A percentile compares a stretch with the other conserved stretches of the same genome.
Evolutionary conservation across 331 rosid genomes (phyloP).

Genomic region (Acacia concinna): DNA sequence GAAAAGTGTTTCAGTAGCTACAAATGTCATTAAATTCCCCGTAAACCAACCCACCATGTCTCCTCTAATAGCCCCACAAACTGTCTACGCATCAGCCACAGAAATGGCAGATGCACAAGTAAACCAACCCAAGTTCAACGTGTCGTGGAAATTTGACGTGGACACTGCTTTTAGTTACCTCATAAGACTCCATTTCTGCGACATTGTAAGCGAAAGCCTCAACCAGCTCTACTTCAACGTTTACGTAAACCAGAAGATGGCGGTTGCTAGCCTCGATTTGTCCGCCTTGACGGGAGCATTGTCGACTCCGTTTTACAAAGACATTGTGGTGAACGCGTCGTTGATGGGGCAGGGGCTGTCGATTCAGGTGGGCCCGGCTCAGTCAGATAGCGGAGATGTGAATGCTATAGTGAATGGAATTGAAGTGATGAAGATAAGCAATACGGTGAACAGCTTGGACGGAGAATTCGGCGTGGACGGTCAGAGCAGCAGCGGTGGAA

Average conservation of each 20-base stretch:
- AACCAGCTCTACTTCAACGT: slow-evolving; percentile 56
- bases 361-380: slow-evolving; percentile 52
- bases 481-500: not conserved
- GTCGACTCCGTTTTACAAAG: slow-evolving; percentile 56
- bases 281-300: slow-evolving; percentile 43
- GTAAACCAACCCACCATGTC: slow-evolving; percentile 8
- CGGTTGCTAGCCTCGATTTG: slow-evolving; percentile 51
- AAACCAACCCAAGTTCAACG: slow-evolving; percentile 49
- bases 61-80: slow-evolving; percentile 51
- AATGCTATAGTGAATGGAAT: slow-evolving; percentile 59
- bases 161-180: slow-evolving; percentile 56
- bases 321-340: slow-evolving; percentile 61
- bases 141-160: slow-evolving; percentile 66
- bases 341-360: slow-evolving; percentile 46
- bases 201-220: slow-evolving; percentile 57
- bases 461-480: slow-evolving; percentile 73
- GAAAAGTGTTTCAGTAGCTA: slow-evolving; percentile 23
- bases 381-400: slow-evolving; percentile 1
- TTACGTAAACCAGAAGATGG: slow-evolving; percentile 50
- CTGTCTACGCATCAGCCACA: slow-evolving; percentile 53
- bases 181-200: slow-evolving; percentile 65
- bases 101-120: slow-evolving; percentile 53
- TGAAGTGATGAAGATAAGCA: slow-evolving; percentile 63
- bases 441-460: slow-evolving; percentile 59
- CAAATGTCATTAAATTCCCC: slow-evolving; percentile 43